Evolutionary conservation across 768 basidiomycete genomes (phyloP), one percentile per base, ranked within the genome.

Genomic region (Pleurotus tuber-regium): DNA sequence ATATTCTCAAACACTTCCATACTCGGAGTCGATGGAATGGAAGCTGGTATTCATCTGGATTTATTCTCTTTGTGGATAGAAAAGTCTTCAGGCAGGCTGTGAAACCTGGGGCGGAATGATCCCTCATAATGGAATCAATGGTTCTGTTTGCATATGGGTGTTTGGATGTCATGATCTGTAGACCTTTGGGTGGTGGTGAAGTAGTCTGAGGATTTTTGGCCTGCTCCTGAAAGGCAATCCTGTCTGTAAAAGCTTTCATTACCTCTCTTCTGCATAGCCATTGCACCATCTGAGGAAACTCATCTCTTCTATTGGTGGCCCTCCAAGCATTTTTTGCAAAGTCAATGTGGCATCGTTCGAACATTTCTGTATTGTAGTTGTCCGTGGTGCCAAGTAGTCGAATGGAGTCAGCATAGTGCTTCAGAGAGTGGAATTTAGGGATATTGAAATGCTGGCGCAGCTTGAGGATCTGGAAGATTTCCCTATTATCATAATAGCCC

Each of bases 181-280:
- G 30, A 31, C 16, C 31, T 3, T 33, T 16, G 4, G 31, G 2
- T 3, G 31, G 31, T 33, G 11, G 11, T 33, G 39, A 7, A 21
- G 4, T 14, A 40, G 39, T 2, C n/a, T 21, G 10, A 24, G 42
- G 4, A 43, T 4, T 4, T 24, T 43, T 12, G 10, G 12, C 21
- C 11, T 6, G 2, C 12, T 14, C 12, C 11, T 28, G 42, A 23
- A 43, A 23, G 25, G n/a, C n/a, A 43, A 43, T 3, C 21, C 19
- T 23, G 16, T 10, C 2, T 26, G n/a, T 14, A 21, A 43, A 16
- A 40, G 53, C 54, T 9, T 44, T 11, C 5, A 76, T 57, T 3
- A 67, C 64, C 43, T 76, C 74, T n/a, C 65, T 62, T 2, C 66
- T 54, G 5, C 63, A 55, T 12, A 70, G 57, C 63, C 63, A 66